phyloP scores from a whole-genome alignment of 2,329 filamentous ascomycete species.

The Monosporascus sp. region DNA sequence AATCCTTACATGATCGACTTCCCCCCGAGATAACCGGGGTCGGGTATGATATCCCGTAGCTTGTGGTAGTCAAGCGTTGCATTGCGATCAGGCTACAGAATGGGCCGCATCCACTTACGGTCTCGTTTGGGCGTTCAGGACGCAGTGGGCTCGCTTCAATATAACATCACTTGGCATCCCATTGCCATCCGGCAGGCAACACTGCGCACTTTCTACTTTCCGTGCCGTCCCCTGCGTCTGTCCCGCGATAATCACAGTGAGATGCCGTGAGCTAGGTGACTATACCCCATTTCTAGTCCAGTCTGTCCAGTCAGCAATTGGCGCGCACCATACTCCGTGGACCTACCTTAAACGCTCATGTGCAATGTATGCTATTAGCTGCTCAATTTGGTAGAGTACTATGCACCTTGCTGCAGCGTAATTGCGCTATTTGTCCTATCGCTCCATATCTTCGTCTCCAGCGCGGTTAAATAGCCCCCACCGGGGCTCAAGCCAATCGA shows the following conservation, averaged over 20 bases:
- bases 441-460: not conserved
- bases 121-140: not conserved
- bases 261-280: too few species aligned
- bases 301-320: too few species aligned
- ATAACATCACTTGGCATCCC: not conserved
- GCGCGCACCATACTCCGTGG: too few species aligned
- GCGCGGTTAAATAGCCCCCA: not conserved
- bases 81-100: not conserved
- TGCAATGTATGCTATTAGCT: not conserved
- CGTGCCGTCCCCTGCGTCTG: not conserved
- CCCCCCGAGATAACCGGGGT: constrained; percentile 4
- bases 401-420: not conserved
- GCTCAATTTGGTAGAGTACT: not conserved
- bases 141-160: not conserved
- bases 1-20: constrained; percentile 23
- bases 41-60: not conserved
- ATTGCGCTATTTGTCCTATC: not conserved
- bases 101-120: not conserved
- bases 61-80: not conserved
- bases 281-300: too few species aligned
- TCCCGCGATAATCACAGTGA: too few species aligned
- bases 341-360: not conserved
- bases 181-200: not conserved
- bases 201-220: not conserved
- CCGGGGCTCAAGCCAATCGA: not conserved